Base-by-base conservation (phyloP, 2,329 filamentous ascomycete genomes). In the Fusarium multiceps region DNA sequence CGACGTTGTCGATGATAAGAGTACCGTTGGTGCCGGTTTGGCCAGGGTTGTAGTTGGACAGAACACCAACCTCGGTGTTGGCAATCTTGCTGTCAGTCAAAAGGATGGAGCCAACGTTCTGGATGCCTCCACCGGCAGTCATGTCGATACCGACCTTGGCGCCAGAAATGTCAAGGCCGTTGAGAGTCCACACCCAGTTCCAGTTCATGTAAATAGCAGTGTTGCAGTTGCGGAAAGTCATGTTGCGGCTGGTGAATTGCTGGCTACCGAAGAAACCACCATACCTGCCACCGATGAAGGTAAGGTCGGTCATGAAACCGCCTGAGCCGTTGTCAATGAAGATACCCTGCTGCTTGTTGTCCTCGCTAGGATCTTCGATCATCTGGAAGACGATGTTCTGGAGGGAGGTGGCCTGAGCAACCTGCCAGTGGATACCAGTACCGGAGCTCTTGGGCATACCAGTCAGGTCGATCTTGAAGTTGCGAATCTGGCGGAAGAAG, bases 171-270 rank as follows among this genome's bases (percentile, higher is more conserved):
- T 82, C 86, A 40, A 97, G 73, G 37, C 88, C 91, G 78, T 95
- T 93, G 81, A 96, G 88, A 46, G 90, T 89, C 91, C 92, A 97
- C 20, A 89, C 84, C 93, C 93, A 97, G 82, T 95, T 93, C 93
- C 93, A 97, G 84, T 94, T 94, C 89, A 96, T 92, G 82, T 88
- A 93, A 69, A 97, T 89, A 66, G 92, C 93, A 3, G 93, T 97
- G 76, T 93, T 87, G 83, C 92, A 94, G 79, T 88, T 86, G 78
- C 92, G 93, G 86, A 97, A 97, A 37, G 87, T 91, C 78, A 96
- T 77, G 80, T 97, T 96, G 72, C 93, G 90, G 28, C 90, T 91
- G 41, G 93, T 95, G 80, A 95, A 96, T 80, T 97, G 93, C 82
- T 97, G 93, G 80, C 90, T 94, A 51, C 93, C 93, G 27, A 95